A percentile compares a stretch with the other conserved stretches of the same genome.
Conservation (phyloP, 1,284 basidiomycete genomes). For the Phenoliferia sp. region DNA sequence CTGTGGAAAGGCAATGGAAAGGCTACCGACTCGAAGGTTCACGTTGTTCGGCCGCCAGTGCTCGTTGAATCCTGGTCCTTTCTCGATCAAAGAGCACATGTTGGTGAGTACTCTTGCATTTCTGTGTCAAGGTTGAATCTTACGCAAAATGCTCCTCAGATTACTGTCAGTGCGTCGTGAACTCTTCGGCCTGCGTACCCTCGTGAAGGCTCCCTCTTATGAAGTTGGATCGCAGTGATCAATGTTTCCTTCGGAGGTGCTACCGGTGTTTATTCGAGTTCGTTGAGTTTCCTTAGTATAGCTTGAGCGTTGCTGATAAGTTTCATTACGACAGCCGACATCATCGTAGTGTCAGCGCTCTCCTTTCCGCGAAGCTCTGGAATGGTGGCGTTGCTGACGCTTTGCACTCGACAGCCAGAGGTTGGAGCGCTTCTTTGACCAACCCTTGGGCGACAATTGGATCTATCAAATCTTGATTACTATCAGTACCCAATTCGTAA, state of each 20-base stretch:
- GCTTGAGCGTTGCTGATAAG: neutral
- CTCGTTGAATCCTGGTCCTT: neutral
- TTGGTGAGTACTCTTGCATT: too few species aligned
- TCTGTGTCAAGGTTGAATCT: neutral
- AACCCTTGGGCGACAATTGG: neutral
- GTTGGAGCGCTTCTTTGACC: neutral
- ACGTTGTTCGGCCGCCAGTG: neutral
- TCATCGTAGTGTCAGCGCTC: neutral
- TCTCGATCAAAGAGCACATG: neutral
- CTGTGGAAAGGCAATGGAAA: neutral
- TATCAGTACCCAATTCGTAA: neutral
- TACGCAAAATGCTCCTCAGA: neutral
- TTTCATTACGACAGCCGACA: neutral
- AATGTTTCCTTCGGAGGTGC: neutral
- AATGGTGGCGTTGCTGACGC: neutral
- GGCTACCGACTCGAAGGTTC: neutral
- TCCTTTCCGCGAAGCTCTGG: neutral
- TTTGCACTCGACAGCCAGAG: neutral
- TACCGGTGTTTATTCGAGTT: neutral
- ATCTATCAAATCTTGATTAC: neutral
- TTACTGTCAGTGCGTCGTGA: neutral
- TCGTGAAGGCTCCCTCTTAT: neutral
- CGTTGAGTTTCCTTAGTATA: too few species aligned
- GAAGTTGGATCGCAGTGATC: neutral
- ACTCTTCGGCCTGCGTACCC: neutral